Percentiles rank a stretch among this genome's conserved stretches.
phyloP scores from a whole-genome alignment of 2,329 filamentous ascomycete species.

The Huntiella savannae region DNA sequence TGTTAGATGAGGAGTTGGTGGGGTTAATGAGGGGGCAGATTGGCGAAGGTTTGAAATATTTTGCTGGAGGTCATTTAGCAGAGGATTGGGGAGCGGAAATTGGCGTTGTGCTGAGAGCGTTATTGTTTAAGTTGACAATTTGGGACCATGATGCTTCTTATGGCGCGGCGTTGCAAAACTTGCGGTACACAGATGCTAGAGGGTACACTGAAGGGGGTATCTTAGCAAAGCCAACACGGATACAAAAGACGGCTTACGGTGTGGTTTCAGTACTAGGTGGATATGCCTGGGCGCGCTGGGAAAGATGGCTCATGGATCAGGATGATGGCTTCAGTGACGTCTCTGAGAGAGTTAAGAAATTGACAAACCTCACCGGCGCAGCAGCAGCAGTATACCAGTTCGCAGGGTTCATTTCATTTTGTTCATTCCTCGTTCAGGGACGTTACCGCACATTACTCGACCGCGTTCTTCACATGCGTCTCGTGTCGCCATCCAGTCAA shows the following conservation, averaged over 20 bases:
- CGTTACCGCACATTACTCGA: slow-evolving; percentile 83
- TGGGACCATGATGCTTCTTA: slow-evolving; percentile 97
- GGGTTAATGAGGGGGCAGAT: slow-evolving; percentile 73
- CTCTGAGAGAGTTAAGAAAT: slow-evolving; percentile 28
- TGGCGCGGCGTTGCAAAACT: slow-evolving; percentile 77
- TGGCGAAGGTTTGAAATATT: slow-evolving; percentile 72
- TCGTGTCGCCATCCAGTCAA: slow-evolving; percentile 69
- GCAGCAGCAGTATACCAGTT: slow-evolving; percentile 59
- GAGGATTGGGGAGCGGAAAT: slow-evolving; percentile 85
- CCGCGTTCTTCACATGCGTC: slow-evolving; percentile 61
- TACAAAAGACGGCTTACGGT: slow-evolving; percentile 74
- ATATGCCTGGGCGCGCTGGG: slow-evolving; percentile 86
- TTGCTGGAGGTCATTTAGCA: slow-evolving; percentile 51
- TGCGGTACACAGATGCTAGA: slow-evolving; percentile 75
- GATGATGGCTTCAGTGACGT: slow-evolving; percentile 56
- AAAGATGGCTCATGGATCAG: slow-evolving; percentile 60
- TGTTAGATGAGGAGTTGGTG: slow-evolving; percentile 83
- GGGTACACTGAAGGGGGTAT: slow-evolving; percentile 31
- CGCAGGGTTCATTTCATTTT: slow-evolving; percentile 67
- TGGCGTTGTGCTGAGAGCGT: slow-evolving; percentile 50
- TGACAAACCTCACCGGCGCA: slow-evolving; percentile 51
- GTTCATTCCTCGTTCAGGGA: slow-evolving; percentile 79
- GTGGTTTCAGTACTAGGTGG: slow-evolving; percentile 68
- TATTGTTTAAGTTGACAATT: slow-evolving; percentile 84
- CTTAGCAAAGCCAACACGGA: slow-evolving; percentile 50